Conservation (phyloP, 495 filamentous ascomycete species). For the Collariella sp. region DNA sequence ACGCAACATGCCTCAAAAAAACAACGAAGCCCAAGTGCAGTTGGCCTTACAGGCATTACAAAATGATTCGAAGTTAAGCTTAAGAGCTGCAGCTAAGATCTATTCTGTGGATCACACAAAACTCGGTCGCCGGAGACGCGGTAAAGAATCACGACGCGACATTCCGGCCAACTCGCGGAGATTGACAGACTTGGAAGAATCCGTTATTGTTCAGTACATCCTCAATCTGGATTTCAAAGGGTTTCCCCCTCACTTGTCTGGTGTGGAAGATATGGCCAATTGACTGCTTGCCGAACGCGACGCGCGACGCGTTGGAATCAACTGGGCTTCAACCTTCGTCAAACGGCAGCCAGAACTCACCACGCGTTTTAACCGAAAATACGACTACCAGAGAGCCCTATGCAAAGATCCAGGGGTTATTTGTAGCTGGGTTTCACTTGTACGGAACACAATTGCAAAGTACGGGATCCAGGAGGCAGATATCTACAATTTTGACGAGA, state of each 20-base stretch:
- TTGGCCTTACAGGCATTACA: slow-evolving; percentile 1
- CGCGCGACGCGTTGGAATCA: background rate
- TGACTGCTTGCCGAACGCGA: background rate
- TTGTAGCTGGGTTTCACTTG: slow-evolving; percentile 27
- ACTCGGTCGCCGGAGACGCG: background rate
- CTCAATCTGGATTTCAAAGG: slow-evolving; percentile 2
- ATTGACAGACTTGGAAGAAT: slow-evolving; percentile 8
- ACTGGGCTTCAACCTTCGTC: background rate
- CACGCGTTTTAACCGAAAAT: background rate
- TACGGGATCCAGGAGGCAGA: slow-evolving; percentile 19
- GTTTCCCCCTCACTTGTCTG: background rate
- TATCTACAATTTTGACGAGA: slow-evolving; percentile 43
- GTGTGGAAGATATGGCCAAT: slow-evolving; percentile 7
- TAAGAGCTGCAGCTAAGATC: background rate
- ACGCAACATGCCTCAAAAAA: slow-evolving; percentile 2
- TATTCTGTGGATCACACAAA: background rate
- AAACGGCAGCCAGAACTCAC: background rate
- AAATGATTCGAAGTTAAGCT: too few relatives aligned
- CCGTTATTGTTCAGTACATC: slow-evolving; percentile 9
- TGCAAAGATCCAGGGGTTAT: slow-evolving; percentile 33
- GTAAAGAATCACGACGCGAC: slow-evolving; percentile 3
- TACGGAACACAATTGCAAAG: slow-evolving; percentile 26
- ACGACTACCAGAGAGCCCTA: slow-evolving; percentile 29
- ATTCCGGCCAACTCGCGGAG: slow-evolving; percentile 1
- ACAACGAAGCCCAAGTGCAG: background rate